Evolutionary conservation across 2,329 filamentous ascomycete species (phyloP).

Genomic region (Xylaria sp.): DNA sequence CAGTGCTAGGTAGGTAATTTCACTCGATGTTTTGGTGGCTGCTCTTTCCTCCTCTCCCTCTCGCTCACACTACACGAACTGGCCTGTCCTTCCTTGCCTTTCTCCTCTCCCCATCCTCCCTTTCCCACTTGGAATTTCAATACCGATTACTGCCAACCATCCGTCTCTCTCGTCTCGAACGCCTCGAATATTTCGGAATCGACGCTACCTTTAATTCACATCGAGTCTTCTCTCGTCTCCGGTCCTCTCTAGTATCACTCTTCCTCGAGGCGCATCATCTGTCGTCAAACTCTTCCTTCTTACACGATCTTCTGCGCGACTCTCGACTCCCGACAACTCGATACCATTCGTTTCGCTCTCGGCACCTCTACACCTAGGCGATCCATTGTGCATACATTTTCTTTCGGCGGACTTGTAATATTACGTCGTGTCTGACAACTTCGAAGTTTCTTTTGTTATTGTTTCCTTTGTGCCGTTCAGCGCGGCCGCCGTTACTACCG

Average conservation of each 20-base stretch:
- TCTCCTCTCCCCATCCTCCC: constrained; percentile 34
- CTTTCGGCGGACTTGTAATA: constrained; percentile 22
- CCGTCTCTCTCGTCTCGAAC: constrained; percentile 26
- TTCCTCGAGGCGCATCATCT: constrained; percentile 39
- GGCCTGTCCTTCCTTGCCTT: constrained; percentile 29
- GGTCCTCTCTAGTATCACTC: constrained; percentile 35
- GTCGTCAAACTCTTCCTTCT: constrained; percentile 27
- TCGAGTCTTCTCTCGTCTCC: constrained; percentile 30
- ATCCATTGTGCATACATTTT: constrained; percentile 21
- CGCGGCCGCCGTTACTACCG: constrained; percentile 6
- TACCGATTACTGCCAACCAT: constrained; percentile 26
- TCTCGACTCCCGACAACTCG: constrained; percentile 4
- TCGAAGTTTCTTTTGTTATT: constrained; percentile 38
- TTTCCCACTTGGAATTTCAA: constrained; percentile 32
- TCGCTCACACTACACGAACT: constrained; percentile 20
- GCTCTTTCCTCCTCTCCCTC: constrained; percentile 4
- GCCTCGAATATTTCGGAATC: constrained; percentile 34
- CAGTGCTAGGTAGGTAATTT: constrained; percentile 1
- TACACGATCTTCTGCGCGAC: constrained; percentile 35
- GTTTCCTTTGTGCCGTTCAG: constrained; percentile 37
- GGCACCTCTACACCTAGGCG: constrained; percentile 25
- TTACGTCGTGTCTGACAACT: constrained; percentile 27
- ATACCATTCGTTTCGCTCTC: constrained; percentile 16
- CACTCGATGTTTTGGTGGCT: not conserved
- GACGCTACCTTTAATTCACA: constrained; percentile 32